phyloP scores from a whole-genome alignment of 768 basidiomycete species.

The Punctularia strigosozonata region DNA sequence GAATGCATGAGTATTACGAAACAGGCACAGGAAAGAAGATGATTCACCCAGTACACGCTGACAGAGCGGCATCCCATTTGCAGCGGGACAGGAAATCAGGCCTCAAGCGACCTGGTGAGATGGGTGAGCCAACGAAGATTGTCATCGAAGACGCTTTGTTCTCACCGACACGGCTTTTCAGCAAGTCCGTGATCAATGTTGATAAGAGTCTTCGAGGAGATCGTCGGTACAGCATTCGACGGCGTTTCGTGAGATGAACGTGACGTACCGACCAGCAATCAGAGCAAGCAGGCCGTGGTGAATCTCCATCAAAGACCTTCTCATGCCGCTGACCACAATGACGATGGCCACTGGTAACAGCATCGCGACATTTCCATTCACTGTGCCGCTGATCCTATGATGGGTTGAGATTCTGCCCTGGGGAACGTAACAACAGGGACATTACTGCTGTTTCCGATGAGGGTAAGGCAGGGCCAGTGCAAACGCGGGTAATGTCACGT shows the following conservation, averaged over 20 bases:
- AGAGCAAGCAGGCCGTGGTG: constrained; percentile 50
- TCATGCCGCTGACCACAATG: constrained; percentile 23
- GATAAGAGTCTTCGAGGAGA: not conserved
- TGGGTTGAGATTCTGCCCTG: not conserved
- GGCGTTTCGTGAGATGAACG: constrained; percentile 3
- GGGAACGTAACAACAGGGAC: no score
- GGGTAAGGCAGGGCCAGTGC: constrained; percentile 30
- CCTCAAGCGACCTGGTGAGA: constrained; percentile 31
- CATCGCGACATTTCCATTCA: constrained; percentile 37
- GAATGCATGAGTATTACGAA: constrained; percentile 3
- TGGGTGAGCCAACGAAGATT: not conserved
- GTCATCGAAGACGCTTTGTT: not conserved
- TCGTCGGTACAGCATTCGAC: not conserved
- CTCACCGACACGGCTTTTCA: constrained; percentile 50
- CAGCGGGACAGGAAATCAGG: constrained; percentile 61
- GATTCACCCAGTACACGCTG: constrained; percentile 44
- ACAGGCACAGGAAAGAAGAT: not conserved
- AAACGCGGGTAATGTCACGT: constrained; percentile 45
- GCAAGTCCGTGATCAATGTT: constrained; percentile 33
- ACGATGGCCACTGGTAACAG: constrained; percentile 32
- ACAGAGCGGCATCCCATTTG: constrained; percentile 37
- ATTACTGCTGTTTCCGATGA: constrained; percentile 7
- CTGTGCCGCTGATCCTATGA: constrained; percentile 32
- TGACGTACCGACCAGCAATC: constrained; percentile 22
- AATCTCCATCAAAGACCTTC: constrained; percentile 35